These are phyloP conservation scores for Microascus cirrosus DNA, from an alignment of 2,329 filamentous ascomycete species.

Conservation along the genomic window DNA sequence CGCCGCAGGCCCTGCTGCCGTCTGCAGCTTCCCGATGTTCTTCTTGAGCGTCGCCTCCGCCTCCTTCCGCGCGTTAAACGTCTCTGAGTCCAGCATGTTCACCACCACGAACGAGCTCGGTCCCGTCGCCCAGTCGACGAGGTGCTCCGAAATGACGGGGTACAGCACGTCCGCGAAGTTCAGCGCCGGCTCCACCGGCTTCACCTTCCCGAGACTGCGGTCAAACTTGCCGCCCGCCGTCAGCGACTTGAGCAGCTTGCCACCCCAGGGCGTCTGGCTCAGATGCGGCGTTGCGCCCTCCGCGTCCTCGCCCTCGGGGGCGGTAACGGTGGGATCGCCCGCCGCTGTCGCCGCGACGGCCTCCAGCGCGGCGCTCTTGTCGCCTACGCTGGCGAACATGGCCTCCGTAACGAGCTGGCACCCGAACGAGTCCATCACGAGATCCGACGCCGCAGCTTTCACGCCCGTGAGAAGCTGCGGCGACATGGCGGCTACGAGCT, in stretches of 20 bases:
- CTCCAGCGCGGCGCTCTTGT: constrained; percentile 63
- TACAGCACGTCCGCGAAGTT: constrained; percentile 78
- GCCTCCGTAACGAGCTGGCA: constrained; percentile 80
- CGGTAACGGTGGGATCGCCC: constrained; percentile 35
- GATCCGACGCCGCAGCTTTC: constrained; percentile 50
- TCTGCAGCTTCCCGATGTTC: constrained; percentile 59
- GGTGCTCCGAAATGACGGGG: constrained; percentile 60
- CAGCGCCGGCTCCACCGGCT: constrained; percentile 63
- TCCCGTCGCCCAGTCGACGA: constrained; percentile 77
- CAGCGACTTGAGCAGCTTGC: constrained; percentile 81
- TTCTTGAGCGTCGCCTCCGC: constrained; percentile 61
- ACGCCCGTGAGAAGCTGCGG: constrained; percentile 67
- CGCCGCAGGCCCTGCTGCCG: constrained; percentile 37
- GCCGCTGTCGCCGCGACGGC: constrained; percentile 56
- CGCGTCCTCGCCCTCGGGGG: constrained; percentile 27
- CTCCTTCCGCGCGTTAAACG: constrained; percentile 56
- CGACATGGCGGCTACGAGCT: constrained; percentile 65
- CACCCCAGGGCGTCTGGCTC: constrained; percentile 50
- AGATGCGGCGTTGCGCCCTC: constrained; percentile 35
- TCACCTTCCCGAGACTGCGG: constrained; percentile 55
- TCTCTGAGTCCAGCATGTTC: constrained; percentile 63
- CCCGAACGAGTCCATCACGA: constrained; percentile 69
- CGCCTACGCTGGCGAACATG: constrained; percentile 62
- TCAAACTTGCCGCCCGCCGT: constrained; percentile 86
- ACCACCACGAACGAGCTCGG: constrained; percentile 80